Evolutionary conservation across 2,329 filamentous ascomycete genomes (phyloP), one percentile per base, ranked within the genome.

Genomic region (Tolypocladium ovalisporum): DNA sequence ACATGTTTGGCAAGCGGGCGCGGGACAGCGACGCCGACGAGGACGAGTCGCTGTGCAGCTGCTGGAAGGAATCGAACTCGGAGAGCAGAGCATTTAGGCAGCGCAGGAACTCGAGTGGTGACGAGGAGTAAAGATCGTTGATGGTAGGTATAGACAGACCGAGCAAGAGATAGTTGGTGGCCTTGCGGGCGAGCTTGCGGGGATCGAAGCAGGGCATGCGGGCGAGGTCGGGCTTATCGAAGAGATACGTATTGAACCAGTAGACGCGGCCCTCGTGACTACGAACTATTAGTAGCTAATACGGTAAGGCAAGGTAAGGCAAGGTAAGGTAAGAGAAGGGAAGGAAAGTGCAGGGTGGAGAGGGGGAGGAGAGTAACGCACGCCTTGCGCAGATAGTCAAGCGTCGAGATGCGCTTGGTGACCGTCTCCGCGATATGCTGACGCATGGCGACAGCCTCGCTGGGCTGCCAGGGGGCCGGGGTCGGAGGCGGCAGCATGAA

Each of bases 241-340:
- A 96, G 67, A 96, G 88, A 60, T 96, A 84, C 0, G 94, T 97
- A 74, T 97, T 97, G 79, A 97, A 97, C 92, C 94, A 97, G 76
- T 96, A 97, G 47, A 96, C 86, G 58, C 90, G 86, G 60, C 93
- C 92, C 74, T 97, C 91, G 69, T 99, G 92, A 34, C 90, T 96
- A 47, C n/a, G 17, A 4, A 32, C 27, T 2, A 27, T 49, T 19
- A 49, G 44, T 17, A 57, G 29, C 9, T 17, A 52, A 61, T 56
- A 6, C 13, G 10, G 13, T 7, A 4, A 13, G 2, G 1, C 27
- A n/a, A n/a, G n/a, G n/a, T n/a, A n/a, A n/a, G n/a, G n/a, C n/a
- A n/a, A n/a, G n/a, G n/a, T n/a, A n/a, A n/a, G n/a, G n/a, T n/a
- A n/a, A n/a, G 29, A 24, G 22, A 10, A 51, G 27, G 37, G 9